phyloP scores from a whole-genome alignment of 176 grass and related monocot species.

The Coix lacrymajobi region DNA sequence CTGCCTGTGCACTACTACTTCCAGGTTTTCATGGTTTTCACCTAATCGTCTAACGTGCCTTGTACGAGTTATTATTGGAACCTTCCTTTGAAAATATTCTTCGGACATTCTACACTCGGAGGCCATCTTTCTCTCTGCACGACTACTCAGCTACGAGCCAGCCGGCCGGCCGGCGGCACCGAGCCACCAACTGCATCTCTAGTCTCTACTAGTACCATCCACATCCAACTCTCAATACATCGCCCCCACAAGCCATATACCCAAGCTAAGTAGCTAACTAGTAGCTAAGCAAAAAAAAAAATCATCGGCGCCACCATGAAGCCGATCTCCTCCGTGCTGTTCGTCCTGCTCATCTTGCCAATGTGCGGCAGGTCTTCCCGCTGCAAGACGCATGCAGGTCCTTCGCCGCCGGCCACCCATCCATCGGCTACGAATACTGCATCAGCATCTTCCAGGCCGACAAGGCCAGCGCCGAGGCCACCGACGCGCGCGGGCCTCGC shows the following conservation, averaged over 20 bases:
- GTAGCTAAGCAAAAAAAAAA: not conserved
- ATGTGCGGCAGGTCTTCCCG: not conserved
- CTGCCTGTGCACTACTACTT: too few relatives aligned
- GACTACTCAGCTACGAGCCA: not conserved
- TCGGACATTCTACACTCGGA: not conserved
- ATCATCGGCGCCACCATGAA: not conserved
- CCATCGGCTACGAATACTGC: constrained; percentile 51
- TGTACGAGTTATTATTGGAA: not conserved
- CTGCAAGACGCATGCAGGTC: constrained; percentile 46
- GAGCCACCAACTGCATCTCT: not conserved
- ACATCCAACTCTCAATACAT: not conserved
- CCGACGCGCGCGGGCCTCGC: constrained; percentile 34
- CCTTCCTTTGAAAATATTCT: too few relatives aligned
- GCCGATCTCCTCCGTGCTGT: not conserved
- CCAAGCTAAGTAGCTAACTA: not conserved
- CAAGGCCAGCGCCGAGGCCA: constrained; percentile 17
- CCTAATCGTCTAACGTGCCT: not conserved
- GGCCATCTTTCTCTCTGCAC: not conserved
- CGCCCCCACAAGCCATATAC: not conserved
- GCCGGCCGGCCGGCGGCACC: not conserved
- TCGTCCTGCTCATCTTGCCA: constrained; percentile 3
- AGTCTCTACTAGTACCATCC: too few relatives aligned
- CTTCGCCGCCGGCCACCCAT: constrained; percentile 28
- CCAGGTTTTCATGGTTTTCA: not conserved
- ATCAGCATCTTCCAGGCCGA: constrained; percentile 39